phyloP scores from a whole-genome alignment of 1,139 yeast species.

The Pneumocystis carinii region DNA sequence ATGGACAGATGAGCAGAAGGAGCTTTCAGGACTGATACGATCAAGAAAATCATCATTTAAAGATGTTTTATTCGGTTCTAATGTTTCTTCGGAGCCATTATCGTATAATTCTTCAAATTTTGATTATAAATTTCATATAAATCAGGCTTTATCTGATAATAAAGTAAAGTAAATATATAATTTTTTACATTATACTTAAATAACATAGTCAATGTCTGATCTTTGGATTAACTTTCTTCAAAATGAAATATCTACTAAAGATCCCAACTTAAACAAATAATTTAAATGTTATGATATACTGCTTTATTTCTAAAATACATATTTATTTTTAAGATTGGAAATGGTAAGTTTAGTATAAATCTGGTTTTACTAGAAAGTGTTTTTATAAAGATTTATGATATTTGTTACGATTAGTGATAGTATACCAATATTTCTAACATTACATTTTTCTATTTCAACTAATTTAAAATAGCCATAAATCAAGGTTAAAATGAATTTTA shows the following conservation, averaged over 20 bases:
- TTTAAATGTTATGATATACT: neutral
- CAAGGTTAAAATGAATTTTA: too few species aligned
- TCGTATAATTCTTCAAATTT: neutral
- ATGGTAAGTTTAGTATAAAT: too few species aligned
- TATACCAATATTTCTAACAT: too few species aligned
- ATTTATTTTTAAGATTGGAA: too few species aligned
- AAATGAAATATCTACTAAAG: constrained; percentile 7
- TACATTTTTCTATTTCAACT: too few species aligned
- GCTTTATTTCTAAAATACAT: neutral
- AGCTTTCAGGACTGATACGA: constrained; percentile 56
- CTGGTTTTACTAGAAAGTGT: too few species aligned
- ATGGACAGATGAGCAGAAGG: constrained; percentile 75
- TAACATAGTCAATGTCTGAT: constrained; percentile 13
- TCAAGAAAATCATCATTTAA: constrained; percentile 4
- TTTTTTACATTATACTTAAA: neutral
- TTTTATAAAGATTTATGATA: too few species aligned
- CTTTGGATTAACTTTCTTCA: constrained; percentile 15
- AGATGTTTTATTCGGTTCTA: neutral
- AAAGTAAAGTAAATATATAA: neutral
- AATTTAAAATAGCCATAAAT: too few species aligned
- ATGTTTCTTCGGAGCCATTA: neutral
- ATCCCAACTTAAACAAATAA: neutral
- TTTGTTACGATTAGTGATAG: too few species aligned
- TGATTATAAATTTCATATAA: neutral
- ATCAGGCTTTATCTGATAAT: constrained; percentile 8